Base-by-base conservation (phyloP, 768 basidiomycete species). In the Pilatotrama ljubarskyi region DNA sequence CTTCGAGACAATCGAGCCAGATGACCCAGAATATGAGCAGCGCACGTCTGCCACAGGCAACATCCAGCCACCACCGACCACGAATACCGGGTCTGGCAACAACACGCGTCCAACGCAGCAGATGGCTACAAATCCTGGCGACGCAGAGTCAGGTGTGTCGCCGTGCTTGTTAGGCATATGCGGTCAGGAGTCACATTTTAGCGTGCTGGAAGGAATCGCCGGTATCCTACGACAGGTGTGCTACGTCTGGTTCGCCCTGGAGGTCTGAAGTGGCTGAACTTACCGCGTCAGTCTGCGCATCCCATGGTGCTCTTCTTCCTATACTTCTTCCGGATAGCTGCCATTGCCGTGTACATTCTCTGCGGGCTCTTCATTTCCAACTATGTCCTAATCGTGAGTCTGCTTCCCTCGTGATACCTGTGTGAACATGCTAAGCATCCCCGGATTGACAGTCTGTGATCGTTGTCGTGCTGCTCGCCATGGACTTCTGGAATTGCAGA, bases 401-500 rank as follows among this genome's bases (percentile, higher is more conserved):
- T 43, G 35, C 43, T 6, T 7, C 36, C 47, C 40, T n/a, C 50
- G 20, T 55, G 26, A 43, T 24, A 18, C 41, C 37, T 9, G 43
- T 18, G 22, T 56, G 55, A 4, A 42, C 55, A 26, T 51, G 18
- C 56, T 46, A 18, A 51, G 22, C 37, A 17, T 42, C 51, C 51
- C 17, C 29, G 35, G 46, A 29, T 64, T 26, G 57, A 22, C 68
- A 88, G 86, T 96, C 95, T 24, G 95, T 99, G 3, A 74, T 84
- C 9, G 96, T 98, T 0, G 97, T 98, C 20, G 87, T 98, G 1
- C 79, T 99, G 15, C 84, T 99, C 24, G 91, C 95, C 0, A 90
- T 96, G 84, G 97, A 99, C 76, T 99, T 99, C 73, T 99, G 96
- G 97, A 98, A 96, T 68, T 94, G 93, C 65, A 80, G 95, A 72